These are phyloP conservation scores for Aschersonia sp. DNA, from an alignment of 2,329 filamentous ascomycete species.

Conservation along the genomic window DNA sequence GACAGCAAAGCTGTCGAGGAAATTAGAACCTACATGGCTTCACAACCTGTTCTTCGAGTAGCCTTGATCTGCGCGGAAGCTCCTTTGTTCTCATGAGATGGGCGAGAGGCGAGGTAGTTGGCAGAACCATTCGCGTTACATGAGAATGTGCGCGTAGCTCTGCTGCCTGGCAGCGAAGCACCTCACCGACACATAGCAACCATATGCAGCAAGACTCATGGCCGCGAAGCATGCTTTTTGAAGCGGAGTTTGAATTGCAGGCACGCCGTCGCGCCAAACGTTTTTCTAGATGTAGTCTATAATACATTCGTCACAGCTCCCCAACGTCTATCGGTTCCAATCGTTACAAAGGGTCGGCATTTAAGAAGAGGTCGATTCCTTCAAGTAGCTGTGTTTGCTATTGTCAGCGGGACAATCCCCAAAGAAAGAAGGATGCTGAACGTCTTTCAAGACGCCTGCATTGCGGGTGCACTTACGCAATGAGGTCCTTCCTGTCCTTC, in stretches of 20 bases:
- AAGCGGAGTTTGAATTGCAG: constrained; percentile 21
- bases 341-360: constrained; percentile 18
- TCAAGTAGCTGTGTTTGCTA: constrained; percentile 42
- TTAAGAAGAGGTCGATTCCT: constrained; percentile 52
- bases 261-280: constrained; percentile 13
- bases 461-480: constrained; percentile 54
- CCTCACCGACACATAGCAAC: too few species aligned
- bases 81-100: too few species aligned
- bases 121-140: too few species aligned
- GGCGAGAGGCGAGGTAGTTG: too few species aligned
- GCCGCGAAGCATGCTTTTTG: neutral
- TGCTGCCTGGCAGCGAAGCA: neutral
- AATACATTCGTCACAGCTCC: constrained; percentile 19
- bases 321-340: constrained; percentile 21
- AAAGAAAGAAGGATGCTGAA: neutral
- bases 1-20: too few species aligned
- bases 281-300: constrained; percentile 20
- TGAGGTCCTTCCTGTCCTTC: constrained; percentile 98
- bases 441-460: neutral
- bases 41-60: too few species aligned
- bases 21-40: too few species aligned
- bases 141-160: too few species aligned
- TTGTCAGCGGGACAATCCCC: neutral
- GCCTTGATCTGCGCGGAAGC: too few species aligned
- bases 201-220: too few species aligned